Percentiles rank a stretch among this genome's conserved stretches.
Conservation (phyloP, 2,329 filamentous ascomycete genomes). For the Thermothelomyces thermophilus region DNA sequence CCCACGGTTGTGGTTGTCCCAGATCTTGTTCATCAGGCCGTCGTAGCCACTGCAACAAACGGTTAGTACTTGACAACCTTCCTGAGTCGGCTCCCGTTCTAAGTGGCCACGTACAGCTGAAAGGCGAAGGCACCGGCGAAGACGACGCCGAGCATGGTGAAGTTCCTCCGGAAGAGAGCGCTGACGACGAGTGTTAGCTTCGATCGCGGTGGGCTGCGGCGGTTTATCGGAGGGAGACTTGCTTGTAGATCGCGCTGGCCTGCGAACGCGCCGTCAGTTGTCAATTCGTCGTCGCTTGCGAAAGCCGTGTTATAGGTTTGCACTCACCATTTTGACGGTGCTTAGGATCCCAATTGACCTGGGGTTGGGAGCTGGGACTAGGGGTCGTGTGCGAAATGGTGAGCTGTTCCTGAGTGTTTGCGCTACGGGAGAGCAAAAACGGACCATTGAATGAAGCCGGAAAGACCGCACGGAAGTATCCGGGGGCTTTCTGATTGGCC, state of each 20-base stretch:
- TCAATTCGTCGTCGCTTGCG: background rate
- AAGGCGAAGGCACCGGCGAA: conserved; percentile 85
- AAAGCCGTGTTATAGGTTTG: background rate
- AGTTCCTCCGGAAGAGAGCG: conserved; percentile 79
- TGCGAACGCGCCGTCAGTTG: conserved; percentile 23
- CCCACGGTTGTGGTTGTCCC: conserved; percentile 86
- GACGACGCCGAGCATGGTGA: conserved; percentile 76
- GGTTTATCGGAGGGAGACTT: conserved; percentile 31
- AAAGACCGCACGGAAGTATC: conserved; percentile 25
- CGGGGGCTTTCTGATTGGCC: conserved; percentile 31
- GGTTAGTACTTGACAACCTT: conserved; percentile 15
- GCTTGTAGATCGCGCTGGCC: conserved; percentile 52
- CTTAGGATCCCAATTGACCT: conserved; percentile 17
- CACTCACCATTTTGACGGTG: conserved; percentile 52
- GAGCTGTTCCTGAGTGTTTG: conserved; percentile 18
- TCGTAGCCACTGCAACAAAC: conserved; percentile 65
- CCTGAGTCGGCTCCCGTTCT: conserved; percentile 9
- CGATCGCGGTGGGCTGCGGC: background rate
- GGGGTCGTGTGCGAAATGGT: conserved; percentile 16
- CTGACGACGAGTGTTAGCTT: conserved; percentile 42
- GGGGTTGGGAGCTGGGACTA: conserved; percentile 11
- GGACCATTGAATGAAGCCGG: conserved; percentile 20
- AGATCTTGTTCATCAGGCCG: conserved; percentile 71
- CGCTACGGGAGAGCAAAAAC: conserved; percentile 21
- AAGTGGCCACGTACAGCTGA: conserved; percentile 66